phyloP scores from a whole-genome alignment of 2,329 filamentous ascomycete species.

The Colletotrichum ledebouriae region DNA sequence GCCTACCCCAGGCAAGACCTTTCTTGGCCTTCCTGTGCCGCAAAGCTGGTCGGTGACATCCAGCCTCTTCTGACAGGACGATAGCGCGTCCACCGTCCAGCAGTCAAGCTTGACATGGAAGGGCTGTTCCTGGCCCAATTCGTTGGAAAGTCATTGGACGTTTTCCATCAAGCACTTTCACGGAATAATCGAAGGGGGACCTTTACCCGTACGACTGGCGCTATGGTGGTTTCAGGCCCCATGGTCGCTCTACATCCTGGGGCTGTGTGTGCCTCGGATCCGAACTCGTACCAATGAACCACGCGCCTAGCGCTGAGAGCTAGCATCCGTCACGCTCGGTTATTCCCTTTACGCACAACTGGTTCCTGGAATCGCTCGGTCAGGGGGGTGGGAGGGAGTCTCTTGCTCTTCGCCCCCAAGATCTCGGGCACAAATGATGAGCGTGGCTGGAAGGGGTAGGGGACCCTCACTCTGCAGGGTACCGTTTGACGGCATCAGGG shows the following conservation, averaged over 20 bases:
- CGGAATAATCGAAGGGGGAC: conserved; percentile 21
- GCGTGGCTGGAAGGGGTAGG: conserved; percentile 29
- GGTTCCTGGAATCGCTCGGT: conserved; percentile 34
- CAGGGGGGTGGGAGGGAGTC: conserved; percentile 17
- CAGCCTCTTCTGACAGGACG: conserved; percentile 13
- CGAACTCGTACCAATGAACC: conserved; percentile 36
- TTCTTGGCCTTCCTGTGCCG: conserved; percentile 28
- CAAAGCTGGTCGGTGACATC: conserved; percentile 13
- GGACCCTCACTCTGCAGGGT: conserved; percentile 18
- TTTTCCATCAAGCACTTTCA: conserved; percentile 11
- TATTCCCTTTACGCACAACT: background rate
- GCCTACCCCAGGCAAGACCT: conserved; percentile 11
- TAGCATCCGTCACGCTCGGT: conserved; percentile 38
- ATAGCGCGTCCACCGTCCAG: conserved; percentile 17
- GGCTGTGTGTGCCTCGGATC: conserved; percentile 40
- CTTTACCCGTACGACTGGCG: conserved; percentile 38
- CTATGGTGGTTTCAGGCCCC: conserved; percentile 43
- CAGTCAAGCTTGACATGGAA: conserved; percentile 24
- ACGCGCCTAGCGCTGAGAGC: conserved; percentile 31
- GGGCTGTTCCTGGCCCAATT: conserved; percentile 14
- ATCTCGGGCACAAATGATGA: conserved; percentile 36
- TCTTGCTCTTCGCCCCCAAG: conserved; percentile 41
- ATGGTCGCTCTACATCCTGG: conserved; percentile 33
- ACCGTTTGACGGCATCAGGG: conserved; percentile 12
- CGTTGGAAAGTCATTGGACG: conserved; percentile 5